A percentile compares a stretch with the other conserved stretches of the same genome.
Conservation (phyloP, 768 basidiomycete genomes). For the Russula brevipes region DNA sequence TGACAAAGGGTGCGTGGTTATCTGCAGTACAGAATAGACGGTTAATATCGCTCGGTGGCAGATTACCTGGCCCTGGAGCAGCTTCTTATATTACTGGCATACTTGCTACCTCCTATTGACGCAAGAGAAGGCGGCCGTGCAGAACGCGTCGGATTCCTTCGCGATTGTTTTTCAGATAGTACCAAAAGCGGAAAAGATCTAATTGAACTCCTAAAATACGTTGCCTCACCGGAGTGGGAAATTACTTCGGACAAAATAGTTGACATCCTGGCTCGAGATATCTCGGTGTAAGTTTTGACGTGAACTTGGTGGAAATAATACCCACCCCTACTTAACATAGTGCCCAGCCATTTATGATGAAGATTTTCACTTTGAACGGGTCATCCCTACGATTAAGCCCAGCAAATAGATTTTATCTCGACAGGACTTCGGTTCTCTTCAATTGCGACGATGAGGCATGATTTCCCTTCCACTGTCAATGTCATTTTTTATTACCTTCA, state of each 20-base stretch:
- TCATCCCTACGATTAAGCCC: slow-evolving; percentile 2
- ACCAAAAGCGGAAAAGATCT: slow-evolving; percentile 13
- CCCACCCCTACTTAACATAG: neutral
- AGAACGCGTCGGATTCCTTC: slow-evolving; percentile 18
- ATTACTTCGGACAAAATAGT: slow-evolving; percentile 22
- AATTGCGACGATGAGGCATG: slow-evolving; percentile 22
- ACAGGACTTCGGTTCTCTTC: slow-evolving; percentile 20
- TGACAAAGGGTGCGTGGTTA: slow-evolving; percentile 14
- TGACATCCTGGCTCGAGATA: slow-evolving; percentile 25
- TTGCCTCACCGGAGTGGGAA: slow-evolving; percentile 22
- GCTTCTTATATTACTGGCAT: slow-evolving; percentile 21
- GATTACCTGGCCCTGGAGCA: slow-evolving; percentile 24
- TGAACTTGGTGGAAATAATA: neutral
- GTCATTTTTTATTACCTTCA: neutral
- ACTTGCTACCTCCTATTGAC: slow-evolving; percentile 18
- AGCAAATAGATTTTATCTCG: slow-evolving; percentile 19
- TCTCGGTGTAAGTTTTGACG: slow-evolving; percentile 17
- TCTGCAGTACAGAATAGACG: neutral
- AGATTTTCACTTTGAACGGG: slow-evolving; percentile 9
- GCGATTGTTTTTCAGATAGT: slow-evolving; percentile 17
- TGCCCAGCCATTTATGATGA: slow-evolving; percentile 22
- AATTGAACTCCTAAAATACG: slow-evolving; percentile 19
- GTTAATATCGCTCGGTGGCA: neutral
- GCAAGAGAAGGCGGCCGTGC: slow-evolving; percentile 8
- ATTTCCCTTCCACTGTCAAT: neutral